Conservation (phyloP, 768 basidiomycete species). For the Macrolepiota fuliginosa region DNA sequence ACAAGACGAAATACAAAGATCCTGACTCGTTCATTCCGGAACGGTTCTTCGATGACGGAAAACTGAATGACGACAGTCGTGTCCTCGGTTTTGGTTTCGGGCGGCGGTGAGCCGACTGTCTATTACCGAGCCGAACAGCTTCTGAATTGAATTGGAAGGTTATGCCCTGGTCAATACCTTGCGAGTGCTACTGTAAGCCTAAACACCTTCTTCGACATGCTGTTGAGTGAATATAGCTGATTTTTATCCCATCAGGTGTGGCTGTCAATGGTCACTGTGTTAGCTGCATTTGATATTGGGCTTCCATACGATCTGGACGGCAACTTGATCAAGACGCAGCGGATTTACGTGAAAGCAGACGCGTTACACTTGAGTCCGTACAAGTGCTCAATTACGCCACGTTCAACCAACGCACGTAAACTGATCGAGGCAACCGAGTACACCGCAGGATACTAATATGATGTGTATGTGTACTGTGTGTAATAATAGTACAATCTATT, state of each 20-base stretch:
- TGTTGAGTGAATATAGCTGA: background rate
- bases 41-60: conserved; percentile 24
- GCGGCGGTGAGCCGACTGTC: conserved; percentile 15
- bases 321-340: conserved; percentile 20
- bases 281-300: conserved; percentile 27
- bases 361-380: background rate
- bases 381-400: conserved; percentile 7
- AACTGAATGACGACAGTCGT: conserved; percentile 15
- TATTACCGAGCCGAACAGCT: background rate
- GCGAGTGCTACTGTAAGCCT: conserved; percentile 9
- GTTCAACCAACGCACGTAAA: background rate
- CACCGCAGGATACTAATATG: background rate
- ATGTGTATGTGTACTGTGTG: background rate
- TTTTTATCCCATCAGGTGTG: conserved; percentile 14
- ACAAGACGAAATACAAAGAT: conserved; percentile 27
- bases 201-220: too few species aligned
- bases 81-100: conserved; percentile 21
- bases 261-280: conserved; percentile 25
- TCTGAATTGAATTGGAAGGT: background rate
- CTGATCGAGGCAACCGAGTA: conserved; percentile 3
- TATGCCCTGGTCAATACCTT: conserved; percentile 10
- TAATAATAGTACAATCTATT: background rate
- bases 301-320: conserved; percentile 23
- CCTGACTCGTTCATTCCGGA: conserved; percentile 33
- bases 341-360: conserved; percentile 5